Evolutionary conservation across 2,329 filamentous ascomycete genomes (phyloP), one percentile per base, ranked within the genome.

Genomic region (Aureobasidium uvarum): DNA sequence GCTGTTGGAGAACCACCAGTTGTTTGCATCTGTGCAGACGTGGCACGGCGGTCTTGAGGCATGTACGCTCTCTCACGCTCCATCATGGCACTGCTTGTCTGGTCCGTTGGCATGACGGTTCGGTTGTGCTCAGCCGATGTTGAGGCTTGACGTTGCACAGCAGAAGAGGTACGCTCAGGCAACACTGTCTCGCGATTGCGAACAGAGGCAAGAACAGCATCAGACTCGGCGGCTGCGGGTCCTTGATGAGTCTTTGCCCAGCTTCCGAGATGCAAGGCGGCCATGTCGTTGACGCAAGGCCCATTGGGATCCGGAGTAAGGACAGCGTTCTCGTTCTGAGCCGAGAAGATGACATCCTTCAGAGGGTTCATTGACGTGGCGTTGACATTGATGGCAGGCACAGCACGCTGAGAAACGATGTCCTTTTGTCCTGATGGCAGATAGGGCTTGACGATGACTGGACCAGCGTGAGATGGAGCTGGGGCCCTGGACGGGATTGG

Each of bases 241-340:
- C 65, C 55, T 23, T 68, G 65, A 14, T 68, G 65, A n/a, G 67
- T 59, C 67, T 74, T 74, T 31, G 67, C 69, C 74, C 73, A 75
- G 20, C 71, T 67, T 33, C 73, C 73, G n/a, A 74, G 71, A 52
- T 71, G 71, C 48, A 67, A 56, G n/a, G 67, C 39, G 6, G 54
- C 58, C 58, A 66, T 62, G n/a, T 74, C 70, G 38, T 66, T 67
- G 43, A 73, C 67, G 52, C 69, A 68, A 31, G 71, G 70, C 10
- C 70, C 72, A 33, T 72, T 70, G 38, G 68, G 59, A 13, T 70
- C 70, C n/a, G 73, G 72, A 14, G 71, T 73, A 31, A 73, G 66
- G 20, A 75, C 65, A 10, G 73, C 71, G 46, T 74, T 72, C 69
- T 76, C 73, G 39, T 75, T 75, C 43, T 71, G 70, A 10, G 74